Evolutionary conservation across 2,329 filamentous ascomycete genomes (phyloP), one percentile per base, ranked within the genome.

Genomic region (Fusarium liriodendri): DNA sequence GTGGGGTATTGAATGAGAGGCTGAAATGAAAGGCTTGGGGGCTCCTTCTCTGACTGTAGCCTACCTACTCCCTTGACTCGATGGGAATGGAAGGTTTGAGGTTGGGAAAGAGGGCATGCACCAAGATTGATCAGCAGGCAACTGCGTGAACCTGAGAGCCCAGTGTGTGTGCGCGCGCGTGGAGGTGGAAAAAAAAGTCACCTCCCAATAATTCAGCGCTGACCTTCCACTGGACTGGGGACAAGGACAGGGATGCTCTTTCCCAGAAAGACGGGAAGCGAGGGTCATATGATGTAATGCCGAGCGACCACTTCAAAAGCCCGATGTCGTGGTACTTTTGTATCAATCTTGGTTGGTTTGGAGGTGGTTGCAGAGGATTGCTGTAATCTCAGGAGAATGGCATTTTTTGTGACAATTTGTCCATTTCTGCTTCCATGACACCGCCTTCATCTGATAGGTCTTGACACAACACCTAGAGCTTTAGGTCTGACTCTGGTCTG

Each of bases 281-380:
- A 69, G 60, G 67, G 70, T 68, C 66, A 65, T 69, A 78, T 78
- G 77, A 78, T 79, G 77, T 78, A 78, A 78, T 79, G 74, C 71
- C 69, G 61, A 70, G 59, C 66, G 54, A 52, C 55, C 38, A 64
- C 47, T 22, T 27, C 52, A 57, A 50, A 47, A 42, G 64, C 57
- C 60, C 72, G 62, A 72, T 69, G 72, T 70, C 55, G 27, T 45
- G 35, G 37, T 66, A 72, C 72, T 50, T 58, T 22, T 38, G 45
- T 9, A 27, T 14, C 63, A 63, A 54, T 60, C 27, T 47, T 67
- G 45, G 29, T 37, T 35, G 22, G 25, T 18, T 50, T 25, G 32
- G 33, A 13, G 8, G n/a, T 32, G 54, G 27, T 35, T 67, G 35
- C 29, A 62, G 47, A 14, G 18, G 47, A 20, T 35, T 35, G 52